Base-by-base conservation (phyloP, 2,329 filamentous ascomycete species). In the Fusarium clavum region DNA sequence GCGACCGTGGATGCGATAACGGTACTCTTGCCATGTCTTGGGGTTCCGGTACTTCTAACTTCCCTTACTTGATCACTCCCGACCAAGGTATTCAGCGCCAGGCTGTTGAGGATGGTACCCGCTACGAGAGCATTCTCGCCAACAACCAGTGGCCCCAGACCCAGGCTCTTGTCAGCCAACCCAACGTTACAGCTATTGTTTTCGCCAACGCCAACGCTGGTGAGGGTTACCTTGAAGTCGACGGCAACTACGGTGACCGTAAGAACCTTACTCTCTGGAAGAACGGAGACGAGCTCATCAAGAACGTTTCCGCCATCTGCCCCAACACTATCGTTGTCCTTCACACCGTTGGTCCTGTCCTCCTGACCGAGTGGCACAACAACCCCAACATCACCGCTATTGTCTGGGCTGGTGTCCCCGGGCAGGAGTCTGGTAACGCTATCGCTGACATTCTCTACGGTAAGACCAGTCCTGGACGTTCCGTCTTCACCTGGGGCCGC, bases 201-300 rank as follows among this genome's bases (percentile, higher is more conserved):
- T 98, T 98, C 74, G 94, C 93, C 76, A 97, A 97, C 72, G 90
- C 94, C 16, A 87, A 94, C 77, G 88, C 91, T 6, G 95, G 95
- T 56, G 96, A 98, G 81, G 94, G 93, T 8, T 98, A 88, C 81
- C 94, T 98, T 76, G 86, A 82, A 29, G 88, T 97, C 3, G 95
- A 94, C 68, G 91, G 89, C 57, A 98, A 98, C 78, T 83, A 86
- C 63, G 96, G 96, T 61, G 95, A 98, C 79, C 91, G 96, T 56
- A 94, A 94, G 76, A 98, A 99, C 81, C 85, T 99, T 40, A 97
- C 94, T 0, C 84, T 97, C 1, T 98, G 95, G 95, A 86, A 91
- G 64, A 87, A 90, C 62, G 94, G 93, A 43, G 94, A 98, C 56
- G 85, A 87, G 1, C 82, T 98, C 58, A 92, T 98, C 81, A 87